These are phyloP conservation scores for Massarina eburnea DNA, from an alignment of 2,329 filamentous ascomycete species.

Conservation along the genomic window DNA sequence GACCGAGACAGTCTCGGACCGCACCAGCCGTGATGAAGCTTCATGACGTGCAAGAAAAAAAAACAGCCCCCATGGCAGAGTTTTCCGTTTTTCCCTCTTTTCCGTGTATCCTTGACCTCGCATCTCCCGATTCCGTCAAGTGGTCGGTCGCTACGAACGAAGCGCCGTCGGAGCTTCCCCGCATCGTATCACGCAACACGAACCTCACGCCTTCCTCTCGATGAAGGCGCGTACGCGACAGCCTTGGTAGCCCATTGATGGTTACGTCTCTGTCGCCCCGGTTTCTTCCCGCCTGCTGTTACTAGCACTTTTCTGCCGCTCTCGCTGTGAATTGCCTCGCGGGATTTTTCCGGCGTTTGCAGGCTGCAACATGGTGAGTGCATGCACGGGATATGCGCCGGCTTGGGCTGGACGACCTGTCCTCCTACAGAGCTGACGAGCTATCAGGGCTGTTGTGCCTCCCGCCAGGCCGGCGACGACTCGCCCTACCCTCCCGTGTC, in stretches of 20 bases:
- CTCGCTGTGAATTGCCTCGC: slow-evolving; percentile 2
- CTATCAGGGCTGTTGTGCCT: slow-evolving; percentile 13
- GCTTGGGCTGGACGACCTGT: too few relatives aligned
- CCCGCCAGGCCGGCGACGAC: slow-evolving; percentile 5
- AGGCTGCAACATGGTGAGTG: slow-evolving; percentile 4
- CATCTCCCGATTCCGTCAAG: not conserved
- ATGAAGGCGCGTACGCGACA: not conserved
- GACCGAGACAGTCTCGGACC: too few relatives aligned
- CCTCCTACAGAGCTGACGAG: not conserved
- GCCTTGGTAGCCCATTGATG: not conserved
- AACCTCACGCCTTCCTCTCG: too few relatives aligned
- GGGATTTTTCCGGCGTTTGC: not conserved
- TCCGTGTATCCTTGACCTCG: not conserved
- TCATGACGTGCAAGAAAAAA: too few relatives aligned
- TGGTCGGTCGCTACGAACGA: not conserved
- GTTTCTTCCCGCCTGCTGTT: not conserved
- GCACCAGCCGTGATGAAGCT: too few relatives aligned
- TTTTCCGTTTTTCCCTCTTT: too few relatives aligned
- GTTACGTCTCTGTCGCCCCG: not conserved
- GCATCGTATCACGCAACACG: not conserved
- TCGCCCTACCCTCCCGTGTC: slow-evolving; percentile 5
- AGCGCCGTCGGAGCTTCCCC: not conserved
- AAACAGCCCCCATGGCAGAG: too few relatives aligned
- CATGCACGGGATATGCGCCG: too few relatives aligned
- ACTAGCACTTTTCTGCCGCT: not conserved